Percentiles rank a stretch among this genome's conserved stretches.
phyloP scores from a whole-genome alignment of 352 stramenopile genomes.

The Pythium folliculosum region DNA sequence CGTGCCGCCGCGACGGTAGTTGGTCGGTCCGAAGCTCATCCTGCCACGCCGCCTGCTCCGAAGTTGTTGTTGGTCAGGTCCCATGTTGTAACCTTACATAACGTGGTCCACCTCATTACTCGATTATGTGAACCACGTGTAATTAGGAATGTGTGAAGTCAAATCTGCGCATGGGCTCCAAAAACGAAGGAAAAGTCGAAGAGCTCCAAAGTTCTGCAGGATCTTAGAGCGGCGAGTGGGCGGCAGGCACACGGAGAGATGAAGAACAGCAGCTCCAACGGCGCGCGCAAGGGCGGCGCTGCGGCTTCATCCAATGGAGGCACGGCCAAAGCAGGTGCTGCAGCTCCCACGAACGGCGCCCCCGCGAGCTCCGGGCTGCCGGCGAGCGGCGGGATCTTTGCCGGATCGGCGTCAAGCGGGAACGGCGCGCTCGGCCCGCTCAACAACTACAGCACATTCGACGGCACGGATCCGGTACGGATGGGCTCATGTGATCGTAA shows the following conservation, averaged over 20 bases:
- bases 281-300: constrained; percentile 8
- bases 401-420: constrained; percentile 34
- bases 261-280: constrained; percentile 16
- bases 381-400: constrained; percentile 18
- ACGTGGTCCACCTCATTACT: constrained; percentile 1
- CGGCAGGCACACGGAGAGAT: not conserved
- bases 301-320: not conserved
- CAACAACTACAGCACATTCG: constrained; percentile 81
- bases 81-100: not conserved
- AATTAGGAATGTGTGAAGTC: not conserved
- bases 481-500: not conserved
- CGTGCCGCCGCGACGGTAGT: constrained; percentile 87
- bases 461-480: constrained; percentile 46
- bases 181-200: constrained; percentile 15
- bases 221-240: not conserved
- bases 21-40: constrained; percentile 87
- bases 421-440: constrained; percentile 27
- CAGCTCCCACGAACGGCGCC: not conserved
- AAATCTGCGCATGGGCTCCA: not conserved
- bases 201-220: not conserved
- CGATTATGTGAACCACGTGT: constrained; percentile 19
- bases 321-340: not conserved
- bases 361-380: not conserved
- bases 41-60: not conserved
- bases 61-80: not conserved